Conservation (phyloP, 768 basidiomycete genomes). For the Rubroboletus satanas region DNA sequence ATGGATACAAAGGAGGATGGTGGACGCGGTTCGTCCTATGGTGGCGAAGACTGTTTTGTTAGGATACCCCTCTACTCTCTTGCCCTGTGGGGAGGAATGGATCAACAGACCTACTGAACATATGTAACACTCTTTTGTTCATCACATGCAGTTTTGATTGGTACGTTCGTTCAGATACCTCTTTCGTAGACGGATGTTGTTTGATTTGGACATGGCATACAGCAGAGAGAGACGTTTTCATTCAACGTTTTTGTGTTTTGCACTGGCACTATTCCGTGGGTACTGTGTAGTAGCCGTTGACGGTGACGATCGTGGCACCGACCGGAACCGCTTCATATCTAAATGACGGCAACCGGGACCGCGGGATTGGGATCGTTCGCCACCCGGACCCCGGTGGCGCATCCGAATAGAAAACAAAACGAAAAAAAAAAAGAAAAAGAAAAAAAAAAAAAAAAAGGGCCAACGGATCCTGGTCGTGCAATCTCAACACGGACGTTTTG, state of each 20-base stretch:
- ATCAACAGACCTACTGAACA: constrained; percentile 28
- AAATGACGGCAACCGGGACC: constrained; percentile 9
- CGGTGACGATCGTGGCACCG: constrained; percentile 1
- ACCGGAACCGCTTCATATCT: constrained; percentile 13
- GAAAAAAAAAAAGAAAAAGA: neutral
- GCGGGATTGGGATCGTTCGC: neutral
- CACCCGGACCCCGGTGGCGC: neutral
- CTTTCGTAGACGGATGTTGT: constrained; percentile 19
- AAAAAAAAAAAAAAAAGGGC: neutral
- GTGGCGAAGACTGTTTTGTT: constrained; percentile 80
- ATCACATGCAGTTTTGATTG: constrained; percentile 20
- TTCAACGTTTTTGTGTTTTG: neutral
- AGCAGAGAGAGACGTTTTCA: constrained; percentile 2
- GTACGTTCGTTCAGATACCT: constrained; percentile 25
- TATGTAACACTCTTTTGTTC: constrained; percentile 34
- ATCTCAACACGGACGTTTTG: neutral
- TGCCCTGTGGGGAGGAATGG: neutral
- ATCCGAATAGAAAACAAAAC: neutral
- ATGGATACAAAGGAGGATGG: constrained; percentile 72
- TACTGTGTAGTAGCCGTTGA: neutral
- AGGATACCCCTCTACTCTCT: constrained; percentile 25
- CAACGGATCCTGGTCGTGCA: neutral
- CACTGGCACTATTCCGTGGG: neutral
- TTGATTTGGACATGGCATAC: constrained; percentile 23
- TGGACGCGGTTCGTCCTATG: constrained; percentile 77